Base-by-base conservation (phyloP, 345 rosid genomes). In the Salix koriyanagi region DNA sequence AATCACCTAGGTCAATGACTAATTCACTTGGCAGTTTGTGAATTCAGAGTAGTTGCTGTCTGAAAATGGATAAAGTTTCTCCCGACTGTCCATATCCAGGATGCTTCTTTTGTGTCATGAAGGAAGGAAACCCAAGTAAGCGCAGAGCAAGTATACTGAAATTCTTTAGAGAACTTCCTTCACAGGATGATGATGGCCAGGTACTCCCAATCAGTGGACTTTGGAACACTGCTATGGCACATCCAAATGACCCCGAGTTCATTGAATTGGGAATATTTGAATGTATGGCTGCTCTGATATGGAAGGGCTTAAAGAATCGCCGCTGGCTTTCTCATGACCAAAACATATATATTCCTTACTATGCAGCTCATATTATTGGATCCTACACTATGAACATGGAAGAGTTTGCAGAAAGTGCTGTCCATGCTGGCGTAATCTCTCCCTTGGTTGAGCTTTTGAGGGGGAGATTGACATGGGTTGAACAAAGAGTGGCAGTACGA, bases 141-240 rank as follows among this genome's bases (percentile, higher is more conserved):
- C 91, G 99, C 61, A 86, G 98, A 80, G 92, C 93, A 0, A 90
- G 97, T 80, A 94, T 94, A 75, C 80, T 90, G 83, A 96, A 94
- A 82, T 96, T 94, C 87, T 96, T 96, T 73, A 80, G 97, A 56
- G 99, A 96, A 76, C 94, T 96, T 79, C 98, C 98, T 83, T 89
- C 93, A 30, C 97, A 92, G 73, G 98, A 96, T 79, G 97, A 91
- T 73, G 96, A 96, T 80, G 98, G 96, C 64, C 99, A 94, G 83
- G 99, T 96, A 74, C 96, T 96, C 71, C 97, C 99, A 18, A 94
- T 96, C 71, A 96, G 99, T 75, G 99, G 99, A 56, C 93, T 96
- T 37, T 96, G 99, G 99, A 96, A 96, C 88, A 96, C 99, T 67
- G 99, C 99, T 60, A 96, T 94, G 99, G 98, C 99, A 28, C 98